A percentile compares a stretch with the other conserved stretches of the same genome.
Evolutionary conservation across 768 basidiomycete species (phyloP).

Genomic region (Auricularia sp.): DNA sequence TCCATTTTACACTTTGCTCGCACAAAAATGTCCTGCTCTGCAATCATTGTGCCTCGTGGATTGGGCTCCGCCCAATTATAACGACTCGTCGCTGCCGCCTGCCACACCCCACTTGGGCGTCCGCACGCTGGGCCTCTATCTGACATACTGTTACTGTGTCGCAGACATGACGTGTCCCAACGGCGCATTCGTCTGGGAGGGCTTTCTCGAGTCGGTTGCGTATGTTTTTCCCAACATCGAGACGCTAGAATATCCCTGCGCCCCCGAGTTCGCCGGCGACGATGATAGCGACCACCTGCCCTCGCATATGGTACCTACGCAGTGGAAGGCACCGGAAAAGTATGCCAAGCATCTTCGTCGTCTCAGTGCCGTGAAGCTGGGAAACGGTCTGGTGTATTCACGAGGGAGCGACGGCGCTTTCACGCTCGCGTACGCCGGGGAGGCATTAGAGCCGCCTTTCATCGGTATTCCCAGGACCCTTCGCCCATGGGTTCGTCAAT

Average conservation of each 20-base stretch:
- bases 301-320: background rate
- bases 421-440: background rate
- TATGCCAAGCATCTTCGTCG: background rate
- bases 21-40: background rate
- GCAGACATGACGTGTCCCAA: background rate
- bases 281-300: background rate
- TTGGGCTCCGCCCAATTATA: background rate
- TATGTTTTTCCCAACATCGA: background rate
- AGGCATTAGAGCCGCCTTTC: background rate
- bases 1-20: background rate
- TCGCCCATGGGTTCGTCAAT: background rate
- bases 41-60: background rate
- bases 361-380: background rate
- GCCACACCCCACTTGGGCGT: background rate
- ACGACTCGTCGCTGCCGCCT: background rate
- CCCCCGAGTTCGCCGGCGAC: background rate
- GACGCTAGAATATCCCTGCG: background rate
- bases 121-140: background rate
- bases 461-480: background rate
- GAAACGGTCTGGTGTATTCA: background rate
- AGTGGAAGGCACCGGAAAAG: background rate
- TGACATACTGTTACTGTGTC: background rate
- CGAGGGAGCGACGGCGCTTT: background rate
- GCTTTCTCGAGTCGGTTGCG: background rate
- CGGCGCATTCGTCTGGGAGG: background rate